Conservation (phyloP, 73 alveolate species). For the Tetrahymena thermophila region DNA sequence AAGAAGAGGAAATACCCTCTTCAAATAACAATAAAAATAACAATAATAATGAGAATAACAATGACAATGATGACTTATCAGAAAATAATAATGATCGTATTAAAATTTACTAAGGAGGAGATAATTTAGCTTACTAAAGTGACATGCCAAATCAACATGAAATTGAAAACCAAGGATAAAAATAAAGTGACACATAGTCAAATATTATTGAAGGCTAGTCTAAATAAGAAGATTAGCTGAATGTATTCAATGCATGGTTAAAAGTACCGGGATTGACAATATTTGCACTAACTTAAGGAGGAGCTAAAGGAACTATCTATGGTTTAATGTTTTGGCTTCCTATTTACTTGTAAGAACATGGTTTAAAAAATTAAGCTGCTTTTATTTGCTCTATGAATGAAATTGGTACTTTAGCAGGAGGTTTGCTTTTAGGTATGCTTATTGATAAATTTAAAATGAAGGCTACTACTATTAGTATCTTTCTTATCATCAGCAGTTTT, state of each 20-base stretch:
- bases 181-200: not conserved
- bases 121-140: not conserved
- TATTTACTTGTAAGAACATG: not conserved
- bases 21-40: not conserved
- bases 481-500: not conserved
- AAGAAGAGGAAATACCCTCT: not conserved
- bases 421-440: not conserved
- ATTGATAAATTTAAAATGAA: not conserved
- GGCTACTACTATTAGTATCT: not conserved
- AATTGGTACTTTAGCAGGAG: not conserved
- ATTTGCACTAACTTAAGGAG: not conserved
- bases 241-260: not conserved
- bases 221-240: not conserved
- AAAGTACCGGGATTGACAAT: not conserved
- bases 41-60: no score
- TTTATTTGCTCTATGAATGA: not conserved
- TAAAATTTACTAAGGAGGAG: not conserved
- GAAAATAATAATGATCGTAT: not conserved
- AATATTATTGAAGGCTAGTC: not conserved
- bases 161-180: not conserved
- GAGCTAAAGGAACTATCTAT: not conserved
- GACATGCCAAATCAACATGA: not conserved
- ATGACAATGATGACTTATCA: not conserved
- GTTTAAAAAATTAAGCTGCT: not conserved
- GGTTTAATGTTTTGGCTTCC: constrained; percentile 1